These are phyloP conservation scores for Corylus avellana DNA, from an alignment of 306 rosid genomes.

Conservation along the genomic window DNA sequence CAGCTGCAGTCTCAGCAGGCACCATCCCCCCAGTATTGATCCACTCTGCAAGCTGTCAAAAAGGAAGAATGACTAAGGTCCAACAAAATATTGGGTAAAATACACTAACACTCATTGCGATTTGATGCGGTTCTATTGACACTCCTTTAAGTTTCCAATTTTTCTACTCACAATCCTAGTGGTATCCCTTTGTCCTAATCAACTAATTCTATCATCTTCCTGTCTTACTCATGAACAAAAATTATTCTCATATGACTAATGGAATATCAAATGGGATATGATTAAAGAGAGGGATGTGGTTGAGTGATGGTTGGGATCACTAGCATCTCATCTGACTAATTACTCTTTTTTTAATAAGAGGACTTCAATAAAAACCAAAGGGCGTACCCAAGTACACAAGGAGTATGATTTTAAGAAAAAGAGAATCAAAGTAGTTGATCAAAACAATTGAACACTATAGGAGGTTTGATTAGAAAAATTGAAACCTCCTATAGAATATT, in stretches of 20 bases:
- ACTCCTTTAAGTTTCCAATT: neutral
- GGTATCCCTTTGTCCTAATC: no score
- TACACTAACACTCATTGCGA: neutral
- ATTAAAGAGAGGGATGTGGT: no score
- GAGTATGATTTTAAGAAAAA: no score
- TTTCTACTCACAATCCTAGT: no score
- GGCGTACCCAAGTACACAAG: no score
- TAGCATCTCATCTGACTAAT: neutral
- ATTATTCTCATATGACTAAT: no score
- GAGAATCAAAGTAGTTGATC: neutral
- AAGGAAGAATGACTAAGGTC: conserved; percentile 29
- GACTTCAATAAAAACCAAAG: no score
- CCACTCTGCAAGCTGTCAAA: conserved; percentile 92
- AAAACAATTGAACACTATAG: neutral
- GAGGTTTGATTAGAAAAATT: neutral
- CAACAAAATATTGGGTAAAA: conserved; percentile 3
- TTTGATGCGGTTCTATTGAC: neutral
- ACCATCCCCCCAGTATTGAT: conserved; percentile 84
- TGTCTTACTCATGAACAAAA: no score
- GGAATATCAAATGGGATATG: no score
- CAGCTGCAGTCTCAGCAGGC: conserved; percentile 63
- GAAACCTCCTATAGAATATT: no score
- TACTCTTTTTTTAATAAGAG: neutral
- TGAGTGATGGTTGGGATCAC: neutral
- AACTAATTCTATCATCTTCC: no score